Base-by-base conservation (phyloP, 257 asterid species). In the Solanum arcanum region DNA sequence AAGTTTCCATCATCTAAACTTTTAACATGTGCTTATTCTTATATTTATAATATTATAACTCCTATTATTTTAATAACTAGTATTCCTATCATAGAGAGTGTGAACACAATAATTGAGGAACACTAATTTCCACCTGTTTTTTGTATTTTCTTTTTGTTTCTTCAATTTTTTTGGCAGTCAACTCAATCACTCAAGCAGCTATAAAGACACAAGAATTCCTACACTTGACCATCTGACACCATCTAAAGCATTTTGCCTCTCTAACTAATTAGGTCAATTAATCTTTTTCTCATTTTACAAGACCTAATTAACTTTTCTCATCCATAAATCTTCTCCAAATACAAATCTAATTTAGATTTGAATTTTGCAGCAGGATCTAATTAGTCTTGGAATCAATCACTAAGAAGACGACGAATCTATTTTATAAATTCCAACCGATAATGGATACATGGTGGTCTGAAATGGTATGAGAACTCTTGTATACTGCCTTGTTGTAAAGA, bases 371-470 rank as follows among this genome's bases (percentile, higher is more conserved):
- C 44, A 78, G 42, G 84, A 46, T 78, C 27, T 27, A 60, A 33
- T 33, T 33, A 78, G 27, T 25, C 2, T 25, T 14, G 3, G 42
- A 27, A 73, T 47, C 41, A 4, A 41, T 16, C 62, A 31, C 39
- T 70, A 12, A 73, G 12, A 31, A 37, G 29, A 31, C 20, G 29
- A 66, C 16, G 12, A 5, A 15, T 60, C 12, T 5, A 33, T 41
- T 70, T 70, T 15, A 27, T 68, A 27, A 27, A 31, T 15, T 70
- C 73, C 44, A 1, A 76, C 1, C 39, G 35, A 69, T 31, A 47
- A 80, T 85, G 90, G 90, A 88, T 76, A 70, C 73, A n/a, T 85
- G 88, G 90, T 49, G 82, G 70, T 33, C 73, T 56, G 86, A 88
- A 88, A 31, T 75, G 88, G 90, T 88, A 84, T 33, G 88, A 20